phyloP scores from a whole-genome alignment of 1,284 basidiomycete genomes.

The Microbotryum lychnidis-dioicae region DNA sequence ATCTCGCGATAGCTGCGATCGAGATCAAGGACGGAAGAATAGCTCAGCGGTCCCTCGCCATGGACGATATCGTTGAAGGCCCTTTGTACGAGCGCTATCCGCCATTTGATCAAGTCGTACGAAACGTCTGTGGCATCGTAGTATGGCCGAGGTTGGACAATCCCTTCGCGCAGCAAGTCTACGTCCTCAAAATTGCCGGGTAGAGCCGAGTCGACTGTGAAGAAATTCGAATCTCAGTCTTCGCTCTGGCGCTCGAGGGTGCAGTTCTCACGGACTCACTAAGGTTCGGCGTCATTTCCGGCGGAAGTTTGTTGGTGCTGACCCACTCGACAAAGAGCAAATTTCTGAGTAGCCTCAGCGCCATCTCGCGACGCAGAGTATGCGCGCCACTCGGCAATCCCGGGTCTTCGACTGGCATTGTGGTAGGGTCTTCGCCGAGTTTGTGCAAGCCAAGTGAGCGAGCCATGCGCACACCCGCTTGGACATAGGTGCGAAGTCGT shows the following conservation, averaged over 20 bases:
- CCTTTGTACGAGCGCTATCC: constrained; percentile 7
- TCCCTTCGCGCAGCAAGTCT: constrained; percentile 10
- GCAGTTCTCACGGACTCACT: not conserved
- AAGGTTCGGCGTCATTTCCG: constrained; percentile 5
- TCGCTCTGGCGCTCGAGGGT: too few relatives aligned
- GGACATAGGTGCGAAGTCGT: constrained; percentile 5
- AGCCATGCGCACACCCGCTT: constrained; percentile 5
- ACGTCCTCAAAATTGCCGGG: constrained; percentile 27
- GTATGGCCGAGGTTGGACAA: constrained; percentile 9
- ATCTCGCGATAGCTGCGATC: constrained; percentile 12
- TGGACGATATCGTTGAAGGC: constrained; percentile 8
- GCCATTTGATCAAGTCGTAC: constrained; percentile 17
- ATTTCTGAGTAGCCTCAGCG: constrained; percentile 17
- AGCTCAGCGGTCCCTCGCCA: constrained; percentile 16
- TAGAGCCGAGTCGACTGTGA: constrained; percentile 14
- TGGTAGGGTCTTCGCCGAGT: constrained; percentile 20
- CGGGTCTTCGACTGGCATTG: constrained; percentile 23
- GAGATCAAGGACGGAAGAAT: constrained; percentile 20
- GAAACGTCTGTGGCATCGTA: constrained; percentile 13
- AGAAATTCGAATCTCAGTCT: not conserved
- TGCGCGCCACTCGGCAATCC: constrained; percentile 16
- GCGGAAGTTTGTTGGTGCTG: not conserved
- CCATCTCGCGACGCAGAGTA: constrained; percentile 18
- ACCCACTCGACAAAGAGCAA: constrained; percentile 18
- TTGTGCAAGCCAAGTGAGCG: constrained; percentile 25